Base-by-base conservation (phyloP, 2,329 filamentous ascomycete genomes). In the Pestalotiopsis sp. region DNA sequence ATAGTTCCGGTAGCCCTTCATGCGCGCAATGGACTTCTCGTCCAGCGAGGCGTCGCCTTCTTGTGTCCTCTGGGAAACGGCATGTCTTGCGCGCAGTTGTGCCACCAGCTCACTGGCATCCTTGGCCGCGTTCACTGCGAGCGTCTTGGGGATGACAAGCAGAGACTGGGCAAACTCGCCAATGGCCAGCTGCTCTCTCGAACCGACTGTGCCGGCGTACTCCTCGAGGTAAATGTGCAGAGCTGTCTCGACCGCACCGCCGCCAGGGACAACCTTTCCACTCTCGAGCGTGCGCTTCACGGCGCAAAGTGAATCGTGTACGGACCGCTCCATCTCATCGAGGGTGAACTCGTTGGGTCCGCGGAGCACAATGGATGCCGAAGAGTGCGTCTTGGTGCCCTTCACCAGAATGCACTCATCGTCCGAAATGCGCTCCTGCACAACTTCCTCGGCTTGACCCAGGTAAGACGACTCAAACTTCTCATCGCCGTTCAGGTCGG, bases 1-100 rank as follows among this genome's bases (percentile, higher is more conserved):
- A 81, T 99, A 99, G 87, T 99, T 99, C 85, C 95, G 96, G 87
- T 98, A 99, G 76, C 93, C 93, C 90, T 97, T 98, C 84, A 95
- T 96, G 82, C 94, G 94, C 63, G 94, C 94, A 69, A 96, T 87
- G 66, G 90, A 91, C 87, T 97, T 97, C 81, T 96, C 94, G 76
- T 97, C 92, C 81, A 95, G 93, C 74, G 89, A 91, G 66, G 88
- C 90, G 74, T 95, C 93, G n/a, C 92, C 92, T 73, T 97, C 94
- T 77, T 93, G 90, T 72, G 94, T 94, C 75, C 95, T 93, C 84
- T 99, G 96, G 69, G 95, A 97, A 64, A 98, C 88, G 41, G 96
- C 95, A 81, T 99, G 96, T 76, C 95, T 90, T 75, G 94, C 96
- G 74, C 96, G 94, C 72, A 99, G 90, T 83, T 98, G 95, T 31